Evolutionary conservation across 129 eudicot genomes (phyloP), one percentile per base, ranked within the genome.

Genomic region (Ambrosia trifida): DNA sequence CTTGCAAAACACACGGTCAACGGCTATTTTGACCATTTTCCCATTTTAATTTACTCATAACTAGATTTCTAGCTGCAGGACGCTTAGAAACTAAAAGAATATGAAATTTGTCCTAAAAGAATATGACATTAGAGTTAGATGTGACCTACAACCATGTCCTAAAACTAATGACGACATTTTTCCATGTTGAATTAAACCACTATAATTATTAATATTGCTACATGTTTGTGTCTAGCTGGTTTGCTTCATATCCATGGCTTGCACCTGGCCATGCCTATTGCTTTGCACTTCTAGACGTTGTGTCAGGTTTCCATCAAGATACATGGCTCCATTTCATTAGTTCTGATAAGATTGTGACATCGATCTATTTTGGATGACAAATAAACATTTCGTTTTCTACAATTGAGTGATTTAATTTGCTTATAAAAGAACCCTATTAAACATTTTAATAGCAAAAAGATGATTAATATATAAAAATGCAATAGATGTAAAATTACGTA

Each of bases 81-180:
- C n/a, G n/a, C n/a, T n/a, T n/a, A n/a, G n/a, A n/a, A n/a, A n/a
- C n/a, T n/a, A n/a, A n/a, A n/a, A n/a, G n/a, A n/a, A n/a, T n/a
- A n/a, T n/a, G n/a, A n/a, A n/a, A n/a, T n/a, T n/a, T n/a, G n/a
- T n/a, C n/a, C n/a, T n/a, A n/a, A n/a, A n/a, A n/a, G n/a, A n/a
- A n/a, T n/a, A n/a, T n/a, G n/a, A n/a, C n/a, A n/a, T 5, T 24
- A 57, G 64, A 38, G 43, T 38, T 12, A 5, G 17, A 58, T 58
- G 64, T 58, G 64, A 58, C 64, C 14, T 58, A 30, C 64, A 58
- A 58, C 64, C 33, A 58, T 58, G 64, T 18, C 64, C 38, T 28
- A 2, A 30, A 28, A 58, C 41, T 12, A 28, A 58, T 58, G 64
- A 58, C 30, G 64, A 13, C 40, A 57, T 11, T 28, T 58, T 38